Conservation (phyloP, 2,329 filamentous ascomycete species). For the Ophiostoma quercus region DNA sequence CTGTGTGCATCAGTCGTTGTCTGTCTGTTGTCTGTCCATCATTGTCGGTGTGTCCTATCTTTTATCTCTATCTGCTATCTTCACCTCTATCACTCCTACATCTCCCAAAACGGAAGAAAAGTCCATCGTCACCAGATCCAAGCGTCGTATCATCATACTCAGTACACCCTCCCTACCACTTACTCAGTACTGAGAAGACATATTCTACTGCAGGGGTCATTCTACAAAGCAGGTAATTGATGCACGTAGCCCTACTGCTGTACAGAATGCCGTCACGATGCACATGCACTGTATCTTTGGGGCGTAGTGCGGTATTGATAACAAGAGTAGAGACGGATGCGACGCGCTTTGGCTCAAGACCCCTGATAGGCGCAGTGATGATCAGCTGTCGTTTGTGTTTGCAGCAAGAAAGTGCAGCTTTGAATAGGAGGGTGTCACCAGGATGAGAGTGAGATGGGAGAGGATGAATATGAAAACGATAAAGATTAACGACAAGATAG, state of each 20-base stretch:
- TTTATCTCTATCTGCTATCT: neutral
- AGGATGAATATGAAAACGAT: neutral
- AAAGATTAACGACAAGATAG: neutral
- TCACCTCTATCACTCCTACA: neutral
- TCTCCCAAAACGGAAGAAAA: conserved; percentile 3
- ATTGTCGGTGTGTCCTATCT: neutral
- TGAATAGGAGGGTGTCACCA: neutral
- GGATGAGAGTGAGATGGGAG: neutral
- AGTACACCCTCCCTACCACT: too few species aligned
- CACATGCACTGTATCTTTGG: neutral
- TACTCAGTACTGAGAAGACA: too few species aligned
- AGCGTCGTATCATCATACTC: neutral
- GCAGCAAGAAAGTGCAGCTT: too few species aligned
- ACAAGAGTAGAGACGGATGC: neutral
- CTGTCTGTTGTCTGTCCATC: too few species aligned
- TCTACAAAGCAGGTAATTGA: neutral
- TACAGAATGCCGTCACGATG: neutral
- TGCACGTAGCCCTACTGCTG: too few species aligned
- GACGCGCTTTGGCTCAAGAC: neutral
- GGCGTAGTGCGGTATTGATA: neutral
- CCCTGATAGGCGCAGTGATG: conserved; percentile 7
- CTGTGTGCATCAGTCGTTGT: neutral
- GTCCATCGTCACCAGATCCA: conserved; percentile 5
- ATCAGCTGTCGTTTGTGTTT: neutral
- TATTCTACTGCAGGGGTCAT: neutral